Evolutionary conservation across 2,329 filamentous ascomycete species (phyloP).

Genomic region (Cladosporium sp.): DNA sequence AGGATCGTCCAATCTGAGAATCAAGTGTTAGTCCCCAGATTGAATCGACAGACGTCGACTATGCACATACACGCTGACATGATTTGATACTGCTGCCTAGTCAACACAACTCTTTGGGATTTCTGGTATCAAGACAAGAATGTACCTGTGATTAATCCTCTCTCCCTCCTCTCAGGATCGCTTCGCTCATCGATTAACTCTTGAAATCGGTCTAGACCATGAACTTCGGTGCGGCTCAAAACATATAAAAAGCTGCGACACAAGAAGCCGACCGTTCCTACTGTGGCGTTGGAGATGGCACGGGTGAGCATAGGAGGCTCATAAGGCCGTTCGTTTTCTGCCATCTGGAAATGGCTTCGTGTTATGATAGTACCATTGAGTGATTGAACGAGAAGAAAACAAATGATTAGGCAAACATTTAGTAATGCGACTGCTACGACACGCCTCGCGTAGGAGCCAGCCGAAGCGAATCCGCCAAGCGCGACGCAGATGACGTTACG

Average conservation of each 20-base stretch:
- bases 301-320: conserved; percentile 66
- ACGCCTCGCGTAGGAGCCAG: neutral
- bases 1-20: conserved; percentile 79
- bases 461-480: conserved; percentile 10
- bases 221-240: conserved; percentile 69
- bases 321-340: conserved; percentile 40
- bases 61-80: conserved; percentile 76
- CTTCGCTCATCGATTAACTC: conserved; percentile 69
- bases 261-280: conserved; percentile 68
- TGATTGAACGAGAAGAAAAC: conserved; percentile 1
- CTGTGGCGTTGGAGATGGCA: conserved; percentile 65
- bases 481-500: conserved; percentile 13
- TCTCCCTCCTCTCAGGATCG: conserved; percentile 61
- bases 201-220: conserved; percentile 72
- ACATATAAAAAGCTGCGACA: conserved; percentile 72
- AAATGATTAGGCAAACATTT: neutral
- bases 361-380: conserved; percentile 1
- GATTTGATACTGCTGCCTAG: conserved; percentile 63
- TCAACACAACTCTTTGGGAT: conserved; percentile 8
- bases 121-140: conserved; percentile 29
- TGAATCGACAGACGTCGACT: conserved; percentile 10
- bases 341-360: conserved; percentile 1
- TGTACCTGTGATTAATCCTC: conserved; percentile 68
- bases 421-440: neutral
- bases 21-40: conserved; percentile 16